These are phyloP conservation scores for Hymenotorrendiella dingleyae DNA, from an alignment of 2,329 filamentous ascomycete genomes.

Conservation along the genomic window DNA sequence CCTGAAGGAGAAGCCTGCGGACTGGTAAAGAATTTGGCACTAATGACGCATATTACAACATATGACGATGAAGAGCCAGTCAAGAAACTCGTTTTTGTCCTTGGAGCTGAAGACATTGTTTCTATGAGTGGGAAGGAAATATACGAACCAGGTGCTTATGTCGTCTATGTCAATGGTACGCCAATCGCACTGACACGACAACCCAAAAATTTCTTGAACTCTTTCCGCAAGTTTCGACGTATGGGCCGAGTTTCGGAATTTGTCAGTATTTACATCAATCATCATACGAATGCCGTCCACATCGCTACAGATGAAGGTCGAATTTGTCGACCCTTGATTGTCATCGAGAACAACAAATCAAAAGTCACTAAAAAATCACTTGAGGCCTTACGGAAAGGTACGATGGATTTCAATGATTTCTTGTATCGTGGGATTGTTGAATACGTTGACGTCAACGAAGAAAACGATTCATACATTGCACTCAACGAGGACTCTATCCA, in stretches of 20 bases:
- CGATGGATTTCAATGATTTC: conserved; percentile 90
- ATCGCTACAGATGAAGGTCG: conserved; percentile 96
- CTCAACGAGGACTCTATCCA: conserved; percentile 82
- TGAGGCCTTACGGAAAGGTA: conserved; percentile 73
- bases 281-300: conserved; percentile 84
- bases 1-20: conserved; percentile 98
- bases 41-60: conserved; percentile 99
- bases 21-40: conserved; percentile 91
- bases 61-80: conserved; percentile 91
- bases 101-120: conserved; percentile 79
- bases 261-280: conserved; percentile 93
- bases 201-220: conserved; percentile 78
- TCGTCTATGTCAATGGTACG: conserved; percentile 93
- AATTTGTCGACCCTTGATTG: conserved; percentile 91
- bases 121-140: conserved; percentile 80
- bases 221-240: conserved; percentile 79
- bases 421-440: conserved; percentile 85
- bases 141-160: conserved; percentile 75
- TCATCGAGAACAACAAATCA: conserved; percentile 82
- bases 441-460: conserved; percentile 96
- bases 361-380: conserved; percentile 76
- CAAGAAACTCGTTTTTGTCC: conserved; percentile 74
- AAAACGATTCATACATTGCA: conserved; percentile 92
- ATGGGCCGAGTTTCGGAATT: conserved; percentile 93
- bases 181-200: conserved; percentile 81